A percentile compares a stretch with the other conserved stretches of the same genome.
Conservation (phyloP, 225 moss, liverwort and hornwort species). For the Pleurozium schreberi region DNA sequence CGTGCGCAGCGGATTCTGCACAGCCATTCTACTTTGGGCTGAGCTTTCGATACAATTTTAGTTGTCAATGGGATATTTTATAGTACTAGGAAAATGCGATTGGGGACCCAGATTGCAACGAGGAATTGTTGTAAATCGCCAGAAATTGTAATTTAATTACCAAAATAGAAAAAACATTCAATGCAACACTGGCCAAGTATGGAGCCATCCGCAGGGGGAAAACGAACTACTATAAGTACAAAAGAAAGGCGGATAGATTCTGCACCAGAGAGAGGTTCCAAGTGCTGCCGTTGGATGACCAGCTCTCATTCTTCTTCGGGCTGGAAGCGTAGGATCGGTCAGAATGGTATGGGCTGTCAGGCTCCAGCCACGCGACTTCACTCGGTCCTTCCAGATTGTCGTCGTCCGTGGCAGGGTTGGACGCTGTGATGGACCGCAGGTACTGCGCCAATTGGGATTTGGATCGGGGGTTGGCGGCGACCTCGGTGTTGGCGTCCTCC, state of each 20-base stretch:
- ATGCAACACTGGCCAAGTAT: background rate
- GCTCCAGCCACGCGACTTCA: conserved; percentile 44
- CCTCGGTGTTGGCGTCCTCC: conserved; percentile 21
- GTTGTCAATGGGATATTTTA: background rate
- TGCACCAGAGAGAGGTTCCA: conserved; percentile 41
- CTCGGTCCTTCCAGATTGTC: conserved; percentile 39
- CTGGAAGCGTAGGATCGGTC: conserved; percentile 12
- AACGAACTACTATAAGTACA: background rate
- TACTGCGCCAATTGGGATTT: conserved; percentile 34
- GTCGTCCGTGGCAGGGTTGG: conserved; percentile 1
- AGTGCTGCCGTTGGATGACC: conserved; percentile 20
- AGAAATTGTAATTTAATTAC: background rate
- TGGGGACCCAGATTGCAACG: background rate
- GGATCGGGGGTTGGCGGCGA: conserved; percentile 8
- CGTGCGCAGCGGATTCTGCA: conserved; percentile 36
- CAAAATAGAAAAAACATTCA: background rate
- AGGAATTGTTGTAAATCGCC: background rate
- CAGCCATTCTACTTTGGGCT: background rate
- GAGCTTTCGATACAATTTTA: background rate
- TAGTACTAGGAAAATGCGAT: background rate
- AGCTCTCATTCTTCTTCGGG: conserved; percentile 21
- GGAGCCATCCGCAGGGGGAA: background rate
- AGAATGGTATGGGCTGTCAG: conserved; percentile 19
- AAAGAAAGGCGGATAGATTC: background rate
- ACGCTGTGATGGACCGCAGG: conserved; percentile 15